These are phyloP conservation scores for Ceratocystis harringtonii DNA, from an alignment of 2,329 filamentous ascomycete genomes.

Conservation along the genomic window DNA sequence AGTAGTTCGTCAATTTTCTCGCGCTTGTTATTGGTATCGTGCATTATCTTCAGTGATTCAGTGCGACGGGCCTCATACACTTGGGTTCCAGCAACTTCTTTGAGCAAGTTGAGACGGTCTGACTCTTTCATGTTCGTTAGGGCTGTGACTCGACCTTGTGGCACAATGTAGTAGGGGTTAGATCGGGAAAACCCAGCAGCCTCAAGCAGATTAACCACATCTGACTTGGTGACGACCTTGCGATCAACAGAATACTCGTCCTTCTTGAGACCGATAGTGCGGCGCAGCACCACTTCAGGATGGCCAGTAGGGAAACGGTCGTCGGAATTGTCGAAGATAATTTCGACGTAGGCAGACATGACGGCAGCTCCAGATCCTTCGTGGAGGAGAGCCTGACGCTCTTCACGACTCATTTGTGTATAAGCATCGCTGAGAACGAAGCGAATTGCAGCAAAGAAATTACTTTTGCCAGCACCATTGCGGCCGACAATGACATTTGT, in stretches of 20 bases:
- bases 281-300: conserved; percentile 75
- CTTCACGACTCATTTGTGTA: conserved; percentile 86
- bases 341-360: conserved; percentile 98
- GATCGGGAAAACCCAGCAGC: conserved; percentile 92
- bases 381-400: conserved; percentile 89
- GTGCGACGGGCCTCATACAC: conserved; percentile 86
- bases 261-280: conserved; percentile 94
- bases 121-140: conserved; percentile 98
- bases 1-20: conserved; percentile 88
- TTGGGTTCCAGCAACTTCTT: conserved; percentile 96
- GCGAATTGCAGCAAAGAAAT: conserved; percentile 97
- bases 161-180: conserved; percentile 98
- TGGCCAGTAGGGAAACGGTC: conserved; percentile 89
- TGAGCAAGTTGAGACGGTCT: conserved; percentile 75
- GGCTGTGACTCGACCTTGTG: conserved; percentile 87
- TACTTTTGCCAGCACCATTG: conserved; percentile 98
- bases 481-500: conserved; percentile 98
- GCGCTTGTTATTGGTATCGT: conserved; percentile 87
- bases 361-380: conserved; percentile 95
- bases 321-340: conserved; percentile 96
- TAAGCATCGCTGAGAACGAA: conserved; percentile 98
- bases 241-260: conserved; percentile 96
- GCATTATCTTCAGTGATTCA: conserved; percentile 93
- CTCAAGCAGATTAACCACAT: conserved; percentile 90
- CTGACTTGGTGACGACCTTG: conserved; percentile 86